Evolutionary conservation across 2,329 filamentous ascomycete species (phyloP), one percentile per base, ranked within the genome.

Genomic region (Cladosporium sp.): DNA sequence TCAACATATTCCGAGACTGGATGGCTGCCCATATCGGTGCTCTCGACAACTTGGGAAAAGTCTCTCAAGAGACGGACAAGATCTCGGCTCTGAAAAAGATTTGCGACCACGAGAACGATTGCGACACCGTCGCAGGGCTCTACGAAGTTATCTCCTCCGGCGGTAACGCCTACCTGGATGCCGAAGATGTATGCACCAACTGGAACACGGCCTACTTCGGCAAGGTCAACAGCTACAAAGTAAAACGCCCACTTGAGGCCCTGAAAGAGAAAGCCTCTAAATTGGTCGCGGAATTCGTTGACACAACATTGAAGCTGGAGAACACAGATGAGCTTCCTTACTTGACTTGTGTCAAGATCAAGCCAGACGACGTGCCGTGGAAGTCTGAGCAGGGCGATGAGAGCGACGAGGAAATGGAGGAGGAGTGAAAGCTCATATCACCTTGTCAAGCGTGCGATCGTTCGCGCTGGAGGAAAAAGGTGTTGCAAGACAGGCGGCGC

Each of bases 271-370:
- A 62, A 51, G 72, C 71, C 14, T 70, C 68, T 45, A 60, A 67
- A 28, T 42, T 69, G 0, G 68, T 73, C 64, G 59, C 69, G 22
- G 65, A 72, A 47, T 64, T 69, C 1, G 69, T 72, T n/a, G 43
- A 42, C 45, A 57, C 65, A 14, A 15, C 49, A 1, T 39, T 65
- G 60, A 56, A 51, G 20, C 43, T 43, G 15, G 25, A 39, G 19
- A 43, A 36, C 15, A 63, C 49, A 22, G 59, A 59, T 17, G 59
- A 52, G 14, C 64, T 75, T n/a, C 61, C 63, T 3, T 76, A 72
- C 61, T 57, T 75, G 58, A 75, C 70, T 20, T 76, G 72, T 59
- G 61, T 65, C 6, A 66, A 71, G 51, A 63, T 74, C 1, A 38
- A 43, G 20, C 25, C 36, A n/a, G 60, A 57, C 25, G 70, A 74